These are phyloP conservation scores for Mikania micrantha DNA, from an alignment of 129 eudicot genomes.

Conservation along the genomic window DNA sequence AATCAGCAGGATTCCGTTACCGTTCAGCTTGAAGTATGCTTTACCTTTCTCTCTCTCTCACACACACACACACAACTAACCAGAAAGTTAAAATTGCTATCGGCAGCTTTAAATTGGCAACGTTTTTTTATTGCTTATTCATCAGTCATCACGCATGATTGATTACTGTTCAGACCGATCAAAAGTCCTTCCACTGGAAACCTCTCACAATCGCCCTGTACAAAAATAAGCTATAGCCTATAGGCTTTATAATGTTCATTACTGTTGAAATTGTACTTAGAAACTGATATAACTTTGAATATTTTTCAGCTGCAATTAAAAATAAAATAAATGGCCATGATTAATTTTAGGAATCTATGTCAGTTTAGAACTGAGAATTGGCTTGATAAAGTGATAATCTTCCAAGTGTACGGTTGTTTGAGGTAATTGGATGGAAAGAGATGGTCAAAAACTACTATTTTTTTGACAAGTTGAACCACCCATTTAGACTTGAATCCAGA, in stretches of 20 bases:
- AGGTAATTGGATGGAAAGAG: too few species aligned
- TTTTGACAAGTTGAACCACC: neutral
- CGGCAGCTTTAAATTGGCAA: neutral
- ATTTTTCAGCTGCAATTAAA: neutral
- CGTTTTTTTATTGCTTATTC: neutral
- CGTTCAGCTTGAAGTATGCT: slow-evolving; percentile 64
- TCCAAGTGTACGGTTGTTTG: neutral
- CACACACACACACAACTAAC: neutral
- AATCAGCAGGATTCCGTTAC: slow-evolving; percentile 91
- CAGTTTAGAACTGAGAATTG: neutral
- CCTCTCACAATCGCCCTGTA: neutral
- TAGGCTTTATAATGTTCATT: neutral
- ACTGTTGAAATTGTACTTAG: neutral
- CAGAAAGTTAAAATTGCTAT: neutral
- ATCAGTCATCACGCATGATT: neutral
- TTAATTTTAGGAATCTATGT: neutral
- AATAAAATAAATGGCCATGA: slow-evolving; percentile 1
- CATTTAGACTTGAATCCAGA: slow-evolving; percentile 3
- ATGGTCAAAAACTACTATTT: neutral
- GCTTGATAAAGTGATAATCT: slow-evolving; percentile 8
- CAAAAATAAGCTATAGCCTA: neutral
- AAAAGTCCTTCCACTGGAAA: slow-evolving; percentile 2
- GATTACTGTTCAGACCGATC: slow-evolving; percentile 6
- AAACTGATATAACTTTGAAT: neutral
- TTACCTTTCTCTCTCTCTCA: neutral